Conservation (phyloP, 352 stramenopile genomes). For the Phytopythium ostracodes region DNA sequence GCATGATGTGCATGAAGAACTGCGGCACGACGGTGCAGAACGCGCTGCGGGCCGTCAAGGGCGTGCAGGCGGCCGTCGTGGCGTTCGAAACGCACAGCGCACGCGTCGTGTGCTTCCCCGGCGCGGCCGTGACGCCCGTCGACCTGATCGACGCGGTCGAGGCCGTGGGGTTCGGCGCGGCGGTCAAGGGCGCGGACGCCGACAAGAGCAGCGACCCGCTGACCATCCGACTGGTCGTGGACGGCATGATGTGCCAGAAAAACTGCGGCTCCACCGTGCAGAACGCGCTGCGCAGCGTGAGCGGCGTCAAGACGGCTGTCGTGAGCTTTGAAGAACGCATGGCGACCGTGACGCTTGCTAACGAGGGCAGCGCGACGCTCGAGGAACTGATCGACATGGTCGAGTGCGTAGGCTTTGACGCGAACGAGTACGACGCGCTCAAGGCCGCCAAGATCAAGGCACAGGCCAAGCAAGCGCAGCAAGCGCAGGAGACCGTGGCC, state of each 20-base stretch:
- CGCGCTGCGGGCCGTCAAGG: constrained; percentile 58
- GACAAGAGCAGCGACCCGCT: constrained; percentile 20
- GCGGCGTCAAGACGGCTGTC: constrained; percentile 60
- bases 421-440: constrained; percentile 48
- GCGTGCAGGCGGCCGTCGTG: constrained; percentile 68
- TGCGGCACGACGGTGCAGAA: constrained; percentile 89
- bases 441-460: constrained; percentile 51
- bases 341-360: constrained; percentile 48
- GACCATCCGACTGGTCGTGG: constrained; percentile 66
- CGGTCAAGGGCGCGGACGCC: constrained; percentile 19
- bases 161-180: constrained; percentile 69
- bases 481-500: constrained; percentile 16
- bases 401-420: constrained; percentile 68
- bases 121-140: constrained; percentile 27
- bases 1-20: constrained; percentile 96
- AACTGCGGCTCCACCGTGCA: constrained; percentile 92
- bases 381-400: constrained; percentile 75
- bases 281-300: constrained; percentile 77
- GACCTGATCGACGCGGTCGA: constrained; percentile 77
- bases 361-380: constrained; percentile 40
- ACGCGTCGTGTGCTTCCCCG: constrained; percentile 43
- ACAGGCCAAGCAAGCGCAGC: constrained; percentile 30
- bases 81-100: constrained; percentile 60
- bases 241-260: constrained; percentile 95
- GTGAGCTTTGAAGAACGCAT: constrained; percentile 76